Base-by-base conservation (phyloP, 345 rosid genomes). In the Heritiera fomes region DNA sequence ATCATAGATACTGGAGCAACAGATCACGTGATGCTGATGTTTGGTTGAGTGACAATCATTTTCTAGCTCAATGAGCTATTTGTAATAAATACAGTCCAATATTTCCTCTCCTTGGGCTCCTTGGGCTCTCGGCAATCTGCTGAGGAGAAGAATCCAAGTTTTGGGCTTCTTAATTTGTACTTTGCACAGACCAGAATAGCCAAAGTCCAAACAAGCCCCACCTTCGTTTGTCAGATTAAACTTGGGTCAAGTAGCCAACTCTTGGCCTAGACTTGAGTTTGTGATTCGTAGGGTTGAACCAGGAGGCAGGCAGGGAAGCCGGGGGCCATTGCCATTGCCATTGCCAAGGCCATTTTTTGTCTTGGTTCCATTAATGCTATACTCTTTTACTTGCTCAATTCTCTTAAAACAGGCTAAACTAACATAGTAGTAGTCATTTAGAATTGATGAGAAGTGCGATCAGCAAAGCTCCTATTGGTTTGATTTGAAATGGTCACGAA, bases 401-500 rank as follows among this genome's bases (percentile, higher is more conserved):
- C 0, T 62, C 18, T 43, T 62, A 4, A 32, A 62, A 62, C 41
- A 28, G 17, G 8, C 0, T n/a, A 15, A 14, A 15, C 45, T 34
- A 34, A 14, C 20, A 34, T 65, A 17, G 11, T 65, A 8, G 43
- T 41, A 41, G 43, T 64, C 5, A 7, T 2, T 47, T 49, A 49
- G 8, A 56, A n/a, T n/a, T 56, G 20, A n/a, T 2, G 12, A 58
- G 62, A 56, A 56, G 7, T n/a, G 61, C 30, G 28, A 58, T 18
- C 62, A 58, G 62, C 62, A 58, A 56, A 58, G 62, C 62, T 58
- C 62, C 30, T 20, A n/a, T 58, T 58, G 62, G 30, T 71, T 28
- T 53, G 32, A 34, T 71, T 53, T 53, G 75, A 53, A 34, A 52
- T 17, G 3, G 17, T 53, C 45, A 23, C 28, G 28, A 23, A 23